Percentiles rank a stretch among this genome's conserved stretches.
phyloP scores from a whole-genome alignment of 2,329 filamentous ascomycete species.

The Neonectria faginata region DNA sequence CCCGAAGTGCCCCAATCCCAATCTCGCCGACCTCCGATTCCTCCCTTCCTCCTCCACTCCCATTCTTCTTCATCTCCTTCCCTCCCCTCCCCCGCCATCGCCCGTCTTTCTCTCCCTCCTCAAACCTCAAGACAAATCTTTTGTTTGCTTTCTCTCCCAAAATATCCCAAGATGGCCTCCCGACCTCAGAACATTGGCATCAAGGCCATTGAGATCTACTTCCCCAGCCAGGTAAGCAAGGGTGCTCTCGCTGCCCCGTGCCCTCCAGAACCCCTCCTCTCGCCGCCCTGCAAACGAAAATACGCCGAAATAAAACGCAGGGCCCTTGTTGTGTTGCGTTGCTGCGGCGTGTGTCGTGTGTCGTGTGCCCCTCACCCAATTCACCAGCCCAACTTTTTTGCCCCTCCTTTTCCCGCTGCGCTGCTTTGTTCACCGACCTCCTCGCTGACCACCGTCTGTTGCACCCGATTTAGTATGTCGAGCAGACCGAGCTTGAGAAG shows the following conservation, averaged over 20 bases:
- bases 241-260: conserved; percentile 37
- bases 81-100: conserved; percentile 24
- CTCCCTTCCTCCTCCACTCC: conserved; percentile 25
- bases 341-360: conserved; percentile 33
- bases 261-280: conserved; percentile 25
- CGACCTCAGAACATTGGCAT: conserved; percentile 91
- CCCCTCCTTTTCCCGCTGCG: conserved; percentile 34
- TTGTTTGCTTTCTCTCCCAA: conserved; percentile 10
- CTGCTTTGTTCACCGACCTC: conserved; percentile 34
- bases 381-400: conserved; percentile 28
- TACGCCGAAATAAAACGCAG: not conserved
- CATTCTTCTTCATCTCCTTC: conserved; percentile 31
- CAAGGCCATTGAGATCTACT: conserved; percentile 92
- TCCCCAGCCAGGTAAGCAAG: conserved; percentile 79
- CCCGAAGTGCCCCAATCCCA: conserved; percentile 36
- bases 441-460: conserved; percentile 44
- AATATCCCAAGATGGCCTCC: conserved; percentile 69
- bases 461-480: conserved; percentile 74
- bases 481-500: conserved; percentile 85
- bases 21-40: conserved; percentile 41
- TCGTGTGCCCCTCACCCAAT: conserved; percentile 45
- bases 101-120: conserved; percentile 15
- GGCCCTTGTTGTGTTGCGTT: conserved; percentile 30
- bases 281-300: not conserved
- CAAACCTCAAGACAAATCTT: conserved; percentile 21